Evolutionary conservation across 441 rosid genomes (phyloP), one percentile per base, ranked within the genome.

Genomic region (Gossypium schwendimanii): DNA sequence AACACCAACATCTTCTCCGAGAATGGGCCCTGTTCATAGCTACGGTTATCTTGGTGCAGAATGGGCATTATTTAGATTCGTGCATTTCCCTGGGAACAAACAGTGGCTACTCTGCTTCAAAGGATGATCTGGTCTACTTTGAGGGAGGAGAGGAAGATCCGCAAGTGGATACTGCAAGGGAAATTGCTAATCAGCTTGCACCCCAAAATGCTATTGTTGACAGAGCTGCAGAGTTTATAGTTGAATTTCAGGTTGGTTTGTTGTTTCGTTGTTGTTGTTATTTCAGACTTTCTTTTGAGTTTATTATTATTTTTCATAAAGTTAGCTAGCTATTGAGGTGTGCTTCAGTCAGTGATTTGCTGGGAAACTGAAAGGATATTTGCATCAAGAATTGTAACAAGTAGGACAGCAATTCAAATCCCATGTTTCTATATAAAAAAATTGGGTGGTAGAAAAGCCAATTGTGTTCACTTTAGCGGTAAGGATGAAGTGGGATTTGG

Each of bases 31-130:
- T 21, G 47, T 70, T 77, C 57, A 73, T 52, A 69, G 58, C 68
- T 52, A 53, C 52, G 36, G 44, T 45, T 63, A 15, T 76, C 11
- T 62, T 81, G 73, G 33, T 81, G 76, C 82, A 96, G 99, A 88
- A 90, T 73, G 98, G 98, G 72, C 85, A 84, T 73, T 87, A 75
- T 79, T 82, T 96, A 86, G 99, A 93, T 86, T 96, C 99, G 36
- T 91, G 97, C 76, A 81, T 93, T 80, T 83, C 79, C 54, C 86
- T 96, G 81, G 97, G 97, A 82, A 83, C 92, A 77, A 76, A 80
- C 76, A 93, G 98, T 83, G 77, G 97, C 75, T 96, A 96, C 78
- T 85, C 88, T 75, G 93, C 88, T 73, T 84, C 82, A 3, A 80
- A 69, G 82, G 88, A 85, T 82, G 97, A 96, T 81, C 83, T 79